phyloP scores from a whole-genome alignment of 2,329 filamentous ascomycete genomes.

The Venturia asperata region DNA sequence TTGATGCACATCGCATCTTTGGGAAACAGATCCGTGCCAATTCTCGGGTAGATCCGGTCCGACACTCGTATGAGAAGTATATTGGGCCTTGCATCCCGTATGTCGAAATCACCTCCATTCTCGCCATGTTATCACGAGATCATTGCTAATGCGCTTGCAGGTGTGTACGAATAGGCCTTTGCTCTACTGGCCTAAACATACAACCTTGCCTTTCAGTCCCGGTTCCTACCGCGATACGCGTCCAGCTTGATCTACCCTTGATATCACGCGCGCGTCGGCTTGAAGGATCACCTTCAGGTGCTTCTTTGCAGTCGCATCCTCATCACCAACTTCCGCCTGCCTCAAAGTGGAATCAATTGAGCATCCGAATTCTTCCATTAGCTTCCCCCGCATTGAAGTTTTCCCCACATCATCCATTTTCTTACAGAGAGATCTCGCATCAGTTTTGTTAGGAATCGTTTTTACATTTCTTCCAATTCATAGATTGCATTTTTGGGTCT shows the following conservation, averaged over 20 bases:
- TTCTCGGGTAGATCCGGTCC: constrained; percentile 9
- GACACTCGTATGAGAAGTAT: constrained; percentile 6
- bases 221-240: constrained; percentile 1
- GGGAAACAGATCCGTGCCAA: not conserved
- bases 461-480: not conserved
- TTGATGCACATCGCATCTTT: constrained; percentile 7
- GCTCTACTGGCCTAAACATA: not conserved
- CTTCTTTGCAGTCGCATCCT: not conserved
- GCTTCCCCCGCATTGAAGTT: constrained; percentile 2
- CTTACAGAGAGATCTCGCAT: not conserved
- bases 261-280: not conserved
- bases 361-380: constrained; percentile 4
- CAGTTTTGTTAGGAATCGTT: not conserved
- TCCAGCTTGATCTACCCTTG: not conserved
- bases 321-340: not conserved
- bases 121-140: not conserved
- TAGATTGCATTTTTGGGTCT: not conserved
- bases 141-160: constrained; percentile 1
- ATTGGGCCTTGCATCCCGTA: constrained; percentile 6
- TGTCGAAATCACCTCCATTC: not conserved
- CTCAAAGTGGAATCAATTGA: constrained; percentile 2
- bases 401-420: not conserved
- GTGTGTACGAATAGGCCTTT: not conserved
- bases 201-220: not conserved
- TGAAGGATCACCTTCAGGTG: constrained; percentile 2